A percentile compares a stretch with the other conserved stretches of the same genome.
Conservation (phyloP, 495 filamentous ascomycete species). For the Aspergillus homomorphus region DNA sequence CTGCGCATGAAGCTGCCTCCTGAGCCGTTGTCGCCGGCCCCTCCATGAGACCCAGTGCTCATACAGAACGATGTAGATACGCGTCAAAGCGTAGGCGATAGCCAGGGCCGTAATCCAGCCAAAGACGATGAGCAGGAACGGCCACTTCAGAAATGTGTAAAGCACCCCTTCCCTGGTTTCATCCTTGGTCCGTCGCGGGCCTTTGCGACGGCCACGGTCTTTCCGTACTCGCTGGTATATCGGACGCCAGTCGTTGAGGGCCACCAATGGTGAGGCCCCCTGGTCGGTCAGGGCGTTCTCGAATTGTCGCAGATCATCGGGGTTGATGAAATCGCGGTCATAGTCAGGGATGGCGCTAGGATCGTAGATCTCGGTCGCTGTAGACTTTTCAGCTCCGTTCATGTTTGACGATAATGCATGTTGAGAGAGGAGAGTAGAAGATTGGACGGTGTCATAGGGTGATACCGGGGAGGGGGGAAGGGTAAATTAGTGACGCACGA, state of each 20-base stretch:
- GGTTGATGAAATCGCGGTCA: slow-evolving; percentile 62
- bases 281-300: slow-evolving; percentile 50
- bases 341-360: slow-evolving; percentile 56
- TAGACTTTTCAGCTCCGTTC: slow-evolving; percentile 30
- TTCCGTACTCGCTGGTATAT: slow-evolving; percentile 64
- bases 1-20: slow-evolving; percentile 65
- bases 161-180: slow-evolving; percentile 92
- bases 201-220: slow-evolving; percentile 41
- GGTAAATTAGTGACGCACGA: slow-evolving; percentile 1
- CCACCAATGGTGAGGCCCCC: slow-evolving; percentile 54
- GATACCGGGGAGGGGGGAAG: background rate
- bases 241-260: slow-evolving; percentile 83
- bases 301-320: slow-evolving; percentile 49
- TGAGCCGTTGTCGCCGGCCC: slow-evolving; percentile 66
- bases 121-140: slow-evolving; percentile 72
- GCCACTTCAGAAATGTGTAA: slow-evolving; percentile 88
- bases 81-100: slow-evolving; percentile 72
- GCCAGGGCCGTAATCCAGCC: slow-evolving; percentile 72
- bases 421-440: slow-evolving; percentile 12
- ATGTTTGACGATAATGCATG: slow-evolving; percentile 37
- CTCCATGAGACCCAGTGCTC: slow-evolving; percentile 62
- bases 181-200: slow-evolving; percentile 63
- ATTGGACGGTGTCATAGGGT: background rate
- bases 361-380: slow-evolving; percentile 33
- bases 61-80: slow-evolving; percentile 84